A percentile compares a stretch with the other conserved stretches of the same genome.
phyloP scores from a whole-genome alignment of 257 asterid genomes.

The Henckelia pumila region DNA sequence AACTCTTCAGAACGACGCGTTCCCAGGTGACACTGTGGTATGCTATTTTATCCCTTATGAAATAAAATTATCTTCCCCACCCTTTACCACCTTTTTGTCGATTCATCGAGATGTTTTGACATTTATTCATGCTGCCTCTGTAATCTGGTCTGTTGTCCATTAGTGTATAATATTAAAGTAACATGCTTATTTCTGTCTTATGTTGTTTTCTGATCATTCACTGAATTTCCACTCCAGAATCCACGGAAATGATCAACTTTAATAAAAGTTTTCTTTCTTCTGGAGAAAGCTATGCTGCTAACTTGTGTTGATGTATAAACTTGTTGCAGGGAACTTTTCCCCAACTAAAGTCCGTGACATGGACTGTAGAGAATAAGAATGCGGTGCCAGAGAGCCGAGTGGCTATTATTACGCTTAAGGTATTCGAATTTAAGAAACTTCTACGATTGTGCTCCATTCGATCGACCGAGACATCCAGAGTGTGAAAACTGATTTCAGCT shows the following conservation, averaged over 20 bases:
- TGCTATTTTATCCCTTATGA: background rate
- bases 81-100: background rate
- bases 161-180: background rate
- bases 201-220: no score
- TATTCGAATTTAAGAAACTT: slow-evolving; percentile 22
- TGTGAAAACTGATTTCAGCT: no score
- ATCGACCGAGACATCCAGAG: no score
- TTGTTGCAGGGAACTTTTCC: slow-evolving; percentile 43
- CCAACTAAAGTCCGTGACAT: slow-evolving; percentile 44
- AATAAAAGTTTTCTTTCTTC: no score
- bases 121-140: no score
- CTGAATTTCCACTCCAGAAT: no score
- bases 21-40: slow-evolving; percentile 32
- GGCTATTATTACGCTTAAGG: slow-evolving; percentile 47
- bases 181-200: background rate
- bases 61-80: background rate
- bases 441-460: background rate
- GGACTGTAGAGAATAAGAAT: slow-evolving; percentile 43
- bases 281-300: no score
- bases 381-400: slow-evolving; percentile 32
- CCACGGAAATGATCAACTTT: no score
- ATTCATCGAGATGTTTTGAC: background rate
- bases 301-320: slow-evolving; percentile 12
- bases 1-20: slow-evolving; percentile 29
- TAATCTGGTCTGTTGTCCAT: no score